phyloP scores from a whole-genome alignment of 139 green algal genomes.

The Edaphochlamys debaryana region DNA sequence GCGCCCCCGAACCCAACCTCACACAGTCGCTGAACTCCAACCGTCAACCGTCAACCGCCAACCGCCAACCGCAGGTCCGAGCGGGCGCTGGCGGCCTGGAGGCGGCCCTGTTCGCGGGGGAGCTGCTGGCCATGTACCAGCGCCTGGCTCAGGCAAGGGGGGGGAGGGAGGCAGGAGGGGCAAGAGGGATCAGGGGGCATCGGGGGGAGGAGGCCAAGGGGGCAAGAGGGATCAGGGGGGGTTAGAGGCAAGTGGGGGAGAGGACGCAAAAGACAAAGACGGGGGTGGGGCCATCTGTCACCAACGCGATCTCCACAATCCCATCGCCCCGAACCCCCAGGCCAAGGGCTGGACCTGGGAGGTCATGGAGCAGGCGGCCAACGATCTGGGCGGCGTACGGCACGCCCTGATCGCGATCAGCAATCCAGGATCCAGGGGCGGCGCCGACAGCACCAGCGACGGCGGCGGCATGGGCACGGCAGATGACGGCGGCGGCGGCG shows the following conservation, averaged over 20 bases:
- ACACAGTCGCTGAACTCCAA: no score
- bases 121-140: slow-evolving; percentile 64
- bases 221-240: not conserved
- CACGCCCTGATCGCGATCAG: slow-evolving; percentile 5
- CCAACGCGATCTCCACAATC: not conserved
- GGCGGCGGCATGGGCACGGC: not conserved
- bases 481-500: not conserved
- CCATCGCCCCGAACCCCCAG: not conserved
- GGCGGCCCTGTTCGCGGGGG: slow-evolving; percentile 64
- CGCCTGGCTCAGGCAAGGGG: slow-evolving; percentile 42
- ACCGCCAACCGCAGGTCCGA: no score
- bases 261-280: no score
- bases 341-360: slow-evolving; percentile 18
- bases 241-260: not conserved
- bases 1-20: no score
- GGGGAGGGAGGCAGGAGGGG: not conserved
- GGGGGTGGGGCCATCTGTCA: not conserved
- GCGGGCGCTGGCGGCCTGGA: slow-evolving; percentile 64
- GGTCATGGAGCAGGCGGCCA: slow-evolving; percentile 1
- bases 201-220: no score
- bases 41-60: no score
- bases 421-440: not conserved
- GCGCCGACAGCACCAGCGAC: not conserved
- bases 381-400: slow-evolving; percentile 12
- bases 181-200: not conserved